These are phyloP conservation scores for Alternaria incomplexa DNA, from an alignment of 2,329 filamentous ascomycete species.

Conservation along the genomic window DNA sequence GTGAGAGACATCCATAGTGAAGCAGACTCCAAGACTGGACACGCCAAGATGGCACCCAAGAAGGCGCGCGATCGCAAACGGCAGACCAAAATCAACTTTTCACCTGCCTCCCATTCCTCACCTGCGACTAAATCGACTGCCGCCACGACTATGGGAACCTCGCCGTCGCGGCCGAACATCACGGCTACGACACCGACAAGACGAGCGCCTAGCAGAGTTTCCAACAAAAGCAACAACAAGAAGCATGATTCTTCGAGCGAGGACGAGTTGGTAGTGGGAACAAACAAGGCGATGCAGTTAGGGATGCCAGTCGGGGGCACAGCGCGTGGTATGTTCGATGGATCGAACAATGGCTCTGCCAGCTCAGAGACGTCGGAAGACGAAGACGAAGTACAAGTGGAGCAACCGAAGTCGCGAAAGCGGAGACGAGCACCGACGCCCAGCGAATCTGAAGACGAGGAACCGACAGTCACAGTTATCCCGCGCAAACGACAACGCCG, in stretches of 20 bases:
- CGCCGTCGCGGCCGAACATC: conserved; percentile 10
- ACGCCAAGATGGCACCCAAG: conserved; percentile 31
- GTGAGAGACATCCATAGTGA: conserved; percentile 2
- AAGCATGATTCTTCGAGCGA: conserved; percentile 30
- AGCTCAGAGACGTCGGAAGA: conserved; percentile 16
- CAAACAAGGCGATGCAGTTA: conserved; percentile 19
- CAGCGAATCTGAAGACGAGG: conserved; percentile 7
- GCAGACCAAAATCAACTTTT: conserved; percentile 54
- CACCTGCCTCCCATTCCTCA: conserved; percentile 50
- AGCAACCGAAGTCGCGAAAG: conserved; percentile 19
- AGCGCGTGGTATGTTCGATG: conserved; percentile 33
- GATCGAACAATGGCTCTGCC: conserved; percentile 20
- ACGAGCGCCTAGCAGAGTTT: conserved; percentile 17
- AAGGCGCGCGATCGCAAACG: conserved; percentile 34
- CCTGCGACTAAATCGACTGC: conserved; percentile 29
- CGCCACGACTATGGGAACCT: conserved; percentile 5
- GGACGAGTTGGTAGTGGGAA: conserved; percentile 27
- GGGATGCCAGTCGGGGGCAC: conserved; percentile 24
- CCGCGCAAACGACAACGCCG: conserved; percentile 17
- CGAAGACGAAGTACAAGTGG: background rate
- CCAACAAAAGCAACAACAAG: conserved; percentile 13
- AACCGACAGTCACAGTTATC: conserved; percentile 18
- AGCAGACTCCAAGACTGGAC: background rate
- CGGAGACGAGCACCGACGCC: conserved; percentile 15
- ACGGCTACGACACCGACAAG: conserved; percentile 21